phyloP scores from a whole-genome alignment of 176 grass and related monocot species.

The Secale cereale region DNA sequence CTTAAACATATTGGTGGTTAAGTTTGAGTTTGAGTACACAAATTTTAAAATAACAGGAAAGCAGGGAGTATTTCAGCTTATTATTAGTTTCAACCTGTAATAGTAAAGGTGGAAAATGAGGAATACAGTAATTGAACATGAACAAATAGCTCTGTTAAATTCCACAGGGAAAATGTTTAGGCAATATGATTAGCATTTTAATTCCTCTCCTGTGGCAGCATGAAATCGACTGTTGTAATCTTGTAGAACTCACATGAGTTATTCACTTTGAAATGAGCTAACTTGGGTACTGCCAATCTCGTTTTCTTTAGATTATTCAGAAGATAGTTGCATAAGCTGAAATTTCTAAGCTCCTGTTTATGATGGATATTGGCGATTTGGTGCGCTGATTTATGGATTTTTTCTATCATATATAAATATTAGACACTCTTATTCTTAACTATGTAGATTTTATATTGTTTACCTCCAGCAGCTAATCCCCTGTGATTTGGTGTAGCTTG shows the following conservation, averaged over 20 bases:
- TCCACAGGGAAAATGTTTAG: not conserved
- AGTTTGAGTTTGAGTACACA: not conserved
- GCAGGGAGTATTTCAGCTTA: not conserved
- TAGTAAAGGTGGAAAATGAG: not conserved
- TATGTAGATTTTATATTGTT: not conserved
- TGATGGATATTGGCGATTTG: not conserved
- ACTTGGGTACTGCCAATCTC: not conserved
- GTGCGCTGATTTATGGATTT: not conserved
- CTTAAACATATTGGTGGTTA: not conserved
- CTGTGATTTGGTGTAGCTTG: slow-evolving; percentile 58
- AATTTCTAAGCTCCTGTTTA: not conserved
- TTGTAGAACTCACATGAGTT: not conserved
- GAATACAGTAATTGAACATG: not conserved
- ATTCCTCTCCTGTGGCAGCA: not conserved
- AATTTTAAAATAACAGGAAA: not conserved
- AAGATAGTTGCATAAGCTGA: slow-evolving; percentile 12
- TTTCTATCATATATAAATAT: slow-evolving; percentile 7
- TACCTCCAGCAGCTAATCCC: slow-evolving; percentile 5
- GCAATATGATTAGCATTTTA: not conserved
- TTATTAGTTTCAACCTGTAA: not conserved
- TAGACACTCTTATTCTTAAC: not conserved
- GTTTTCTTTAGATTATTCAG: not conserved
- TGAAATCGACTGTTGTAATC: not conserved
- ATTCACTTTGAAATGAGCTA: not conserved
- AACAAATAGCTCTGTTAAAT: not conserved